Evolutionary conservation across 1,139 yeast genomes (phyloP), one percentile per base, ranked within the genome.

Genomic region (Nadsonia commutata): DNA sequence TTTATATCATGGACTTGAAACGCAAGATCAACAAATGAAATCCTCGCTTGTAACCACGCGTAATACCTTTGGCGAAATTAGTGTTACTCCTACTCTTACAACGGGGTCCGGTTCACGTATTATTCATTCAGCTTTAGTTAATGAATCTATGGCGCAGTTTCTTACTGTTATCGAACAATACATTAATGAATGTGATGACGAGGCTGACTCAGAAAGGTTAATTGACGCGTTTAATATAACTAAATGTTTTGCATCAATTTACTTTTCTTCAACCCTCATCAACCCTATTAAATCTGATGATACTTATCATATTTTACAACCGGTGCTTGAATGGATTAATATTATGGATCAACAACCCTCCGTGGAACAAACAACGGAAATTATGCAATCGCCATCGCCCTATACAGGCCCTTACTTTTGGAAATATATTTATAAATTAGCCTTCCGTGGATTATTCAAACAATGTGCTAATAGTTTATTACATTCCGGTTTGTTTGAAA

Each of bases 371-470:
- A 44, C 49, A 3, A 40, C 43, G 13, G 56, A 51, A 3, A 45
- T 56, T 20, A 54, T 49, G 49, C 54, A 59, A 22, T 60, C 62
- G 4, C 67, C 68, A 5, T 62, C 62, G 38, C 78, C 82, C 2
- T 76, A 69, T 51, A 58, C 62, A 39, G 81, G 74, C 50, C 70
- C 74, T 1, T 63, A 63, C 37, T 83, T 80, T 54, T 84, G 93
- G 93, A 70, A 66, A 23, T 71, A 76, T 46, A 49, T 83, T 33
- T 69, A 72, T 45, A 79, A 74, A 51, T 58, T 79, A 39, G 56
- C 80, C 1, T 54, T 74, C 2, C 68, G 94, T 55, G 94, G 94
- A 0, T 61, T 78, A 40, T 70, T 78, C 1, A 78, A 75, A 47
- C 79, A 83, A 1, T 59, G 52, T 9, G 48, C 43, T 5, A 42